Evolutionary conservation across 139 green algal genomes (phyloP).

Genomic region (Limnomonas spitsbergensis): DNA sequence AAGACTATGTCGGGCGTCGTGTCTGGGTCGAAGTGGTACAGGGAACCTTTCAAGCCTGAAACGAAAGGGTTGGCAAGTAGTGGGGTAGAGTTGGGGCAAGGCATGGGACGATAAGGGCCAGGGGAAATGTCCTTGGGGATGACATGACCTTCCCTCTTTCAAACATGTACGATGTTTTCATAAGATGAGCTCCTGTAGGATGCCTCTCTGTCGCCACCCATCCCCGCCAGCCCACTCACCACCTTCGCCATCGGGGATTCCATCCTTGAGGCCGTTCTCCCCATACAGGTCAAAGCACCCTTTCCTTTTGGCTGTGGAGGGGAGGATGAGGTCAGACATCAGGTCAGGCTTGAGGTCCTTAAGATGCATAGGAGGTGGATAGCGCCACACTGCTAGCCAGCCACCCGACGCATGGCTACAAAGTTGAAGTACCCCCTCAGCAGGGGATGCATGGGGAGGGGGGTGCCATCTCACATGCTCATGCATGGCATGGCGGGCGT

Average conservation of each 20-base stretch:
- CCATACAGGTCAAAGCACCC: conserved; percentile 72
- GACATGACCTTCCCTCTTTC: not conserved
- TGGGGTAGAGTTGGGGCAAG: not conserved
- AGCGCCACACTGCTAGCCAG: too few relatives aligned
- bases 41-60: conserved; percentile 33
- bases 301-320: conserved; percentile 58
- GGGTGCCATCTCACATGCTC: too few relatives aligned
- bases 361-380: not conserved
- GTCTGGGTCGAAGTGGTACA: conserved; percentile 46
- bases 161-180: too few relatives aligned
- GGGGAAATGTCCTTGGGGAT: not conserved
- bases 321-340: not conserved
- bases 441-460: too few relatives aligned
- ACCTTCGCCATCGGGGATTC: conserved; percentile 43
- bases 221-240: too few relatives aligned
- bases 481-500: not conserved
- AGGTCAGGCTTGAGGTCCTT: not conserved
- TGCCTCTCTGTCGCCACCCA: not conserved
- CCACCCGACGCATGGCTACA: too few relatives aligned
- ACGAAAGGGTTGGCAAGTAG: not conserved
- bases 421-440: too few relatives aligned
- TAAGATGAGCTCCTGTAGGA: not conserved
- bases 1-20: conserved; percentile 53
- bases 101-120: not conserved
- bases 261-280: conserved; percentile 70